Evolutionary conservation across 768 basidiomycete species (phyloP).

Genomic region (Mycena pura): DNA sequence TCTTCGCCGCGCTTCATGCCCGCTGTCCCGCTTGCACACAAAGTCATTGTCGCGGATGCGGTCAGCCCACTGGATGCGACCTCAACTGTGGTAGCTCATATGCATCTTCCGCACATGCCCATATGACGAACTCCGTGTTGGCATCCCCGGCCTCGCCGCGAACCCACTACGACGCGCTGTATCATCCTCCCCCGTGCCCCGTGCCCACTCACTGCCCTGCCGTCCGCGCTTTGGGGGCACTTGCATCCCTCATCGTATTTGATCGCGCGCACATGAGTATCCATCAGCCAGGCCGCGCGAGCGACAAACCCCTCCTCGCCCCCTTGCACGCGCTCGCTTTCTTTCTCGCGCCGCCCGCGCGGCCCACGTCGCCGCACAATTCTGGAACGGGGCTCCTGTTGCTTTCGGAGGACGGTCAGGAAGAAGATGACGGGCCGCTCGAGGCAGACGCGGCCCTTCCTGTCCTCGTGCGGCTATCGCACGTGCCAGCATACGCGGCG

Average conservation of each 20-base stretch:
- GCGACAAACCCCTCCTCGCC: slow-evolving; percentile 15
- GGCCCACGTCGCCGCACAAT: no score
- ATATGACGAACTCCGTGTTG: not conserved
- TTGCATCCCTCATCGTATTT: slow-evolving; percentile 7
- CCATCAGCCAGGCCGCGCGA: not conserved
- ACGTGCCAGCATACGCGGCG: slow-evolving; percentile 12
- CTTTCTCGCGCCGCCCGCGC: slow-evolving; percentile 7
- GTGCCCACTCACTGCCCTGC: slow-evolving; percentile 20
- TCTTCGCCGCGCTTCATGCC: slow-evolving; percentile 19
- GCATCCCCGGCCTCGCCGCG: not conserved
- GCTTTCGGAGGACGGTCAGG: not conserved
- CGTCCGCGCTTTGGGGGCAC: slow-evolving; percentile 19
- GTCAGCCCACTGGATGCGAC: not conserved
- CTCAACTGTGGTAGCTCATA: not conserved
- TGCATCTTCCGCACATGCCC: not conserved
- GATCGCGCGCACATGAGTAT: slow-evolving; percentile 16
- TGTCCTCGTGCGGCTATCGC: slow-evolving; percentile 10
- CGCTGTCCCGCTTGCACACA: slow-evolving; percentile 14
- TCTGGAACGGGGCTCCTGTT: not conserved
- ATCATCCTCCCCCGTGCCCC: not conserved
- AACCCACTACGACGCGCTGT: not conserved
- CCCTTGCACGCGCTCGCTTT: slow-evolving; percentile 12
- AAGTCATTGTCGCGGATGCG: slow-evolving; percentile 22
- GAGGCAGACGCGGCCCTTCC: slow-evolving; percentile 7
- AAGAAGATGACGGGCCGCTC: not conserved